Conservation (phyloP, 768 basidiomycete genomes). For the Mycena capillaripes region DNA sequence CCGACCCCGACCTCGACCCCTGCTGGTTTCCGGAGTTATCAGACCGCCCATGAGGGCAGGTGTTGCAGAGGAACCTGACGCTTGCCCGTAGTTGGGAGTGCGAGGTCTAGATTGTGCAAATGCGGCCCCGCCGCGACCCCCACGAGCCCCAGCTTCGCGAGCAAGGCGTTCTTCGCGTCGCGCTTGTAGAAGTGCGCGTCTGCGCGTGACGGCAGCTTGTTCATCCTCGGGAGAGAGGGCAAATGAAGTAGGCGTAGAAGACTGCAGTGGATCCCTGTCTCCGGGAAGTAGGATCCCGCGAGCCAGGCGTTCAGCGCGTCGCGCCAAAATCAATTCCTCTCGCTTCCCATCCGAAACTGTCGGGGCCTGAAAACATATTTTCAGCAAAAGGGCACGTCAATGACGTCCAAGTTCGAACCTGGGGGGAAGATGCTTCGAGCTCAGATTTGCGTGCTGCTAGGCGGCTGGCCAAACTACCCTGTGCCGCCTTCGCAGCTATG, state of each 20-base stretch:
- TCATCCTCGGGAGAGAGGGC: background rate
- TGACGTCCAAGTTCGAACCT: no score
- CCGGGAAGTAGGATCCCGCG: no score
- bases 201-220: background rate
- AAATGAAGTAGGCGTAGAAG: background rate
- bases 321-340: slow-evolving; percentile 2
- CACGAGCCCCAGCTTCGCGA: slow-evolving; percentile 4
- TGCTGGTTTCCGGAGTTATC: no score
- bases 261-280: no score
- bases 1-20: no score
- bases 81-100: background rate
- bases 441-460: background rate
- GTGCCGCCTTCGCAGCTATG: slow-evolving; percentile 8
- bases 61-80: background rate
- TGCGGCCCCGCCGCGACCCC: no score
- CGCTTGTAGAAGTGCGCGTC: background rate
- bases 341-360: background rate
- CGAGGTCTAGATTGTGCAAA: background rate
- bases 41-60: no score
- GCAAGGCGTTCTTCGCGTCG: slow-evolving; percentile 25
- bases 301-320: slow-evolving; percentile 29
- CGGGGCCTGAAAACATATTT: background rate
- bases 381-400: background rate
- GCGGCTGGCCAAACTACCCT: slow-evolving; percentile 16
- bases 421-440: no score